These are phyloP conservation scores for Tylopilus sp. DNA, from an alignment of 1,284 basidiomycete species.

Conservation along the genomic window DNA sequence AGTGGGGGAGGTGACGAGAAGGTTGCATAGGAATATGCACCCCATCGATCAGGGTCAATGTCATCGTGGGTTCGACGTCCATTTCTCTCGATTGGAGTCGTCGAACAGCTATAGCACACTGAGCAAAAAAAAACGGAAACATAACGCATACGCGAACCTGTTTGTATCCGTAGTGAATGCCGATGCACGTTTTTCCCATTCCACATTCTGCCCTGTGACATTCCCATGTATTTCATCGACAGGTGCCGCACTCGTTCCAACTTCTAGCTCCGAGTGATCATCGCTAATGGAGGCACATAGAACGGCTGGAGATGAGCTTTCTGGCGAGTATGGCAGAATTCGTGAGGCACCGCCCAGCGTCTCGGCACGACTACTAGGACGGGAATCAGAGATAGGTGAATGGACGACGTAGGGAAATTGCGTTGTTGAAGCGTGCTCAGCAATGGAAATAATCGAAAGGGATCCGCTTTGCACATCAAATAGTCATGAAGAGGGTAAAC, in stretches of 20 bases:
- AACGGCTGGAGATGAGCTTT: background rate
- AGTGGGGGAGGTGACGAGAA: background rate
- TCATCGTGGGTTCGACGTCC: background rate
- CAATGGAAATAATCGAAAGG: no score
- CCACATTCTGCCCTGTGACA: background rate
- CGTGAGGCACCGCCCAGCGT: background rate
- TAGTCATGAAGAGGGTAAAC: background rate
- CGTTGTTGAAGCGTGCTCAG: background rate
- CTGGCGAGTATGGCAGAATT: background rate
- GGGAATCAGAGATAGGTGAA: background rate
- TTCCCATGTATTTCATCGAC: background rate
- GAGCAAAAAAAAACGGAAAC: background rate
- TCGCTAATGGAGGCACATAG: background rate
- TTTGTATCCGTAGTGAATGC: background rate
- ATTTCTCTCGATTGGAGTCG: background rate
- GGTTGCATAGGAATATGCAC: background rate
- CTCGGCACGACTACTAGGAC: background rate
- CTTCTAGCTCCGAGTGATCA: background rate
- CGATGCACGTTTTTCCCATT: background rate
- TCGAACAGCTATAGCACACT: conserved; percentile 4
- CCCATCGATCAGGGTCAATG: background rate
- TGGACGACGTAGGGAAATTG: background rate
- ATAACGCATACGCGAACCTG: background rate
- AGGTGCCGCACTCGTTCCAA: no score
- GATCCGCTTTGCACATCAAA: background rate